Evolutionary conservation across 2,329 filamentous ascomycete species (phyloP), one percentile per base, ranked within the genome.

Genomic region (Knoxdaviesia capensis): DNA sequence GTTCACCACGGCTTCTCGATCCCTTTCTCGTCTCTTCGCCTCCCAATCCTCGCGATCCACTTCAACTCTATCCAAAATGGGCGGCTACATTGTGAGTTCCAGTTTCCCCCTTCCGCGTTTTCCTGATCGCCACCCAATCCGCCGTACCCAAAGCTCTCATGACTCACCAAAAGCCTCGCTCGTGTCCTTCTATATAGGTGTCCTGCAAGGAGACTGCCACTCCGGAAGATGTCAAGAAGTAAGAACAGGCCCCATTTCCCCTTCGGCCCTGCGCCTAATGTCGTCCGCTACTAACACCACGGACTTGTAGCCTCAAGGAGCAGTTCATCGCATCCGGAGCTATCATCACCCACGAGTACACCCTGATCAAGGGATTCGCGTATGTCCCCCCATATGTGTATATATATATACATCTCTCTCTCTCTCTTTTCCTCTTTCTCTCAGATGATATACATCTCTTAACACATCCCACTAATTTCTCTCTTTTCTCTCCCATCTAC

Each of bases 331-430:
- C 79, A 36, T 74, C 88, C 56, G 88, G 88, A 55, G 88, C 86
- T 56, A 75, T 74, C 59, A 90, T 96, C 63, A 74, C 64, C 43
- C 77, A 90, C 52, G 82, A 90, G 58, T 94, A 84, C 68, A 78
- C 64, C 46, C 62, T 94, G 52, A 86, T 94, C 70, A 92, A 88
- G 66, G 87, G 80, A 45, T 94, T 94, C 66, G 78, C 82, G 88
- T 94, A 75, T 51, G 82, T 68, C 39, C 33, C 30, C 44, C 35
- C 28, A n/a, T n/a, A n/a, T n/a, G n/a, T n/a, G n/a, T n/a, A n/a
- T n/a, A n/a, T n/a, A n/a, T 3, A 20, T 20, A 20, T 20, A 20
- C 3, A 20, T 3, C 2, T 20, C 20, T 20, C 20, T 20, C 20
- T 20, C 20, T 20, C 20, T 20, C 20, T 20, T 3, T 20, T 3